Evolutionary conservation across 2,329 filamentous ascomycete genomes (phyloP), one percentile per base, ranked within the genome.

Genomic region (Exophiala mesophila): DNA sequence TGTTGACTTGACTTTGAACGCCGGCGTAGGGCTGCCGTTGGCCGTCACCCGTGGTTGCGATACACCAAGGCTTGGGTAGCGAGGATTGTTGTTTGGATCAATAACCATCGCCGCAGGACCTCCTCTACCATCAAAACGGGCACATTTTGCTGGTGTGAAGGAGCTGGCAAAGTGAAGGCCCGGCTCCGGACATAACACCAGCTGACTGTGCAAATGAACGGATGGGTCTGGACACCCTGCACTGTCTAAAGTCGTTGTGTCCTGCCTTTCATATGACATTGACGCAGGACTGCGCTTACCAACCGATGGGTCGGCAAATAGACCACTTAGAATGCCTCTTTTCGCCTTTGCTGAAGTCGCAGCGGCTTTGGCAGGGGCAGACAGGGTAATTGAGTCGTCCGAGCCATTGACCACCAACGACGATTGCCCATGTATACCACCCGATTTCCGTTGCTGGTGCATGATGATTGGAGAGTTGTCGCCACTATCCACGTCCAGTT

Each of bases 21-120:
- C 26, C 3, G 55, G 50, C 46, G 55, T 47, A 13, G 55, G 55
- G 36, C 53, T 55, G n/a, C 55, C 55, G 19, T 53, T 55, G 15
- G 51, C 43, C 21, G 44, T 52, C 13, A 51, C 50, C 20, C 55
- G 44, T n/a, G 34, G 40, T 23, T 45, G 48, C 6, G 45, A 36
- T 17, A 41, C 20, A 13, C 41, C 16, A 19, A 4, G 32, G 12
- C 12, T 26, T 7, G 6, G 23, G 23, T 26, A 26, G 23, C 23
- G n/a, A n/a, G n/a, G n/a, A n/a, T n/a, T n/a, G n/a, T n/a, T n/a
- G n/a, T n/a, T n/a, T n/a, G n/a, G n/a, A n/a, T n/a, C n/a, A n/a
- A n/a, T n/a, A n/a, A n/a, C n/a, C n/a, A n/a, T n/a, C n/a, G n/a
- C n/a, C n/a, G n/a, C n/a, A n/a, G n/a, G n/a, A n/a, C n/a, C n/a